Evolutionary conservation across 2,329 filamentous ascomycete genomes (phyloP).

Genomic region (Alternaria sp.): DNA sequence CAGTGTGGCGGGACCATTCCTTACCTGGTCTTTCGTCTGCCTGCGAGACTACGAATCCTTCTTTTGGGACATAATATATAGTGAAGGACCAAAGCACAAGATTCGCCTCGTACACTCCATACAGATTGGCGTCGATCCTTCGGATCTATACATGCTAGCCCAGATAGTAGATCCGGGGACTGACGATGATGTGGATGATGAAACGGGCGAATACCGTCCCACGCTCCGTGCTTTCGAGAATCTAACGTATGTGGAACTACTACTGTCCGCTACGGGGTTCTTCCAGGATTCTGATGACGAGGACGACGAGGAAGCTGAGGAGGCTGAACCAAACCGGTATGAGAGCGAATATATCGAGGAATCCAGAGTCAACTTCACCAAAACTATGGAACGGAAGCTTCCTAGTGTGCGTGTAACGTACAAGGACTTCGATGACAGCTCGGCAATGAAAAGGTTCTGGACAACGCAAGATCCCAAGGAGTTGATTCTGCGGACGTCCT

Average conservation of each 20-base stretch:
- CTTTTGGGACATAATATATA: neutral
- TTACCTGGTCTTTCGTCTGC: neutral
- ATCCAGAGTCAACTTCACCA: neutral
- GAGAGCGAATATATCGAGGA: neutral
- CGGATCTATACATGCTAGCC: neutral
- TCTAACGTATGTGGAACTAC: neutral
- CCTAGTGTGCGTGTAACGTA: neutral
- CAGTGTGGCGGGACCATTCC: neutral
- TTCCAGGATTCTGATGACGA: neutral
- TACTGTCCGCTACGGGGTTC: neutral
- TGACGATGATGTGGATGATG: neutral
- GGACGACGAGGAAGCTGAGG: neutral
- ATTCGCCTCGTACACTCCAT: neutral
- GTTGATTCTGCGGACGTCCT: neutral
- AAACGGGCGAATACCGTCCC: neutral
- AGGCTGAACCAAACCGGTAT: neutral
- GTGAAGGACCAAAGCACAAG: neutral
- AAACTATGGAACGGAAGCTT: neutral
- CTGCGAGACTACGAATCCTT: neutral
- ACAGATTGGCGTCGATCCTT: neutral
- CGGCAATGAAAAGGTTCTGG: neutral
- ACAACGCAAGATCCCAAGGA: neutral
- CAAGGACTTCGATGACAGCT: neutral
- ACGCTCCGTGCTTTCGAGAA: neutral
- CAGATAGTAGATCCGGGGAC: neutral